A percentile compares a stretch with the other conserved stretches of the same genome.
phyloP scores from a whole-genome alignment of 257 asterid genomes.

The Gynochthodes officinalis region DNA sequence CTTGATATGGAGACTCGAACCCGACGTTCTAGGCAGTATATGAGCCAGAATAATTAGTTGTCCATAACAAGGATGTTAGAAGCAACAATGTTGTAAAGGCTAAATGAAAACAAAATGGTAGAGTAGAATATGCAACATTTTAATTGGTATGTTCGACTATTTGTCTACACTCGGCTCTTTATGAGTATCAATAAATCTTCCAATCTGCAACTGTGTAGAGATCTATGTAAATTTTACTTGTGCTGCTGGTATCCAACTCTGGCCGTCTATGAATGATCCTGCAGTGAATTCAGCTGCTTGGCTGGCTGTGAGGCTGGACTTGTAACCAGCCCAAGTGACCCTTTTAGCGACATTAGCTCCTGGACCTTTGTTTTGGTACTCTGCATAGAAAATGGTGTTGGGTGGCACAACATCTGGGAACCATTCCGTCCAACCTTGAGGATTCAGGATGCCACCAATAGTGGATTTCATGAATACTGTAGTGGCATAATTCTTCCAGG shows the following conservation, averaged over 20 bases:
- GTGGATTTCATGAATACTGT: constrained; percentile 51
- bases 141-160: not conserved
- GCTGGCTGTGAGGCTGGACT: constrained; percentile 29
- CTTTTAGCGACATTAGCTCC: constrained; percentile 42
- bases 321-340: constrained; percentile 68
- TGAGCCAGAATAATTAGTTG: not conserved
- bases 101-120: not conserved
- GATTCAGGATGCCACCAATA: constrained; percentile 47
- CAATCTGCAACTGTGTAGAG: not conserved
- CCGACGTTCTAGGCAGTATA: not conserved
- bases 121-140: not conserved
- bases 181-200: not conserved
- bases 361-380: constrained; percentile 60
- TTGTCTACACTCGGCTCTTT: not conserved
- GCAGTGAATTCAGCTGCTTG: constrained; percentile 52
- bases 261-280: constrained; percentile 47
- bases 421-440: constrained; percentile 74
- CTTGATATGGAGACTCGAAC: not conserved
- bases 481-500: constrained; percentile 63
- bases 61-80: not conserved
- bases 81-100: not conserved
- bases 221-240: constrained; percentile 27
- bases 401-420: constrained; percentile 41
- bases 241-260: constrained; percentile 45
- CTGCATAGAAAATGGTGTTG: constrained; percentile 53